These are phyloP conservation scores for Penicillium canariense DNA, from an alignment of 495 filamentous ascomycete species.

Conservation along the genomic window DNA sequence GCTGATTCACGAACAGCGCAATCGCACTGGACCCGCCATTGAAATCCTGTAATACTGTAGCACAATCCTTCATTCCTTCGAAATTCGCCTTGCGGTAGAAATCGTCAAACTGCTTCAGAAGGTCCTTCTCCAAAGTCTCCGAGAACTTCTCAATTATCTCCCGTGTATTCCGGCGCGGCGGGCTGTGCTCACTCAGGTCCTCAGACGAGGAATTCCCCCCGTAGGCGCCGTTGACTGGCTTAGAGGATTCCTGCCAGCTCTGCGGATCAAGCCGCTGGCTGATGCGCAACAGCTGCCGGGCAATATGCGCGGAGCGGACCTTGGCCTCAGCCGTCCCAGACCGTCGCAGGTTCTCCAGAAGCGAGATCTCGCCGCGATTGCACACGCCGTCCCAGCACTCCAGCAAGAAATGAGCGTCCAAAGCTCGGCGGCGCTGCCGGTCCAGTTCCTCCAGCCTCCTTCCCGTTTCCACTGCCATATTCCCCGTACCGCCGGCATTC, in stretches of 20 bases:
- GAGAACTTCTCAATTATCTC: constrained; percentile 97
- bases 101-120: constrained; percentile 94
- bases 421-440: constrained; percentile 79
- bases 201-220: constrained; percentile 34
- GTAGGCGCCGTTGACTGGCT: constrained; percentile 57
- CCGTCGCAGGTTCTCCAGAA: constrained; percentile 75
- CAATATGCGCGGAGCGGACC: constrained; percentile 85
- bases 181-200: constrained; percentile 37
- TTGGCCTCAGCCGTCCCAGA: constrained; percentile 81
- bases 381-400: constrained; percentile 94
- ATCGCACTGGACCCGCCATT: constrained; percentile 93
- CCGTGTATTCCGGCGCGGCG: constrained; percentile 62
- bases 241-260: constrained; percentile 62
- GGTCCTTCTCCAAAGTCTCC: constrained; percentile 90
- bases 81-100: constrained; percentile 92
- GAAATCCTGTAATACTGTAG: constrained; percentile 92
- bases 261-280: constrained; percentile 77
- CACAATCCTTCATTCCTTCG: constrained; percentile 94
- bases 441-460: constrained; percentile 92
- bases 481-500: constrained; percentile 82
- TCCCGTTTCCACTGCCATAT: constrained; percentile 91
- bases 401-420: constrained; percentile 92
- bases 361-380: constrained; percentile 75
- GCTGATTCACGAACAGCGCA: constrained; percentile 95
- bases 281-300: constrained; percentile 82